These are phyloP conservation scores for Telfairia occidentalis DNA, from an alignment of 331 rosid genomes.

Conservation along the genomic window DNA sequence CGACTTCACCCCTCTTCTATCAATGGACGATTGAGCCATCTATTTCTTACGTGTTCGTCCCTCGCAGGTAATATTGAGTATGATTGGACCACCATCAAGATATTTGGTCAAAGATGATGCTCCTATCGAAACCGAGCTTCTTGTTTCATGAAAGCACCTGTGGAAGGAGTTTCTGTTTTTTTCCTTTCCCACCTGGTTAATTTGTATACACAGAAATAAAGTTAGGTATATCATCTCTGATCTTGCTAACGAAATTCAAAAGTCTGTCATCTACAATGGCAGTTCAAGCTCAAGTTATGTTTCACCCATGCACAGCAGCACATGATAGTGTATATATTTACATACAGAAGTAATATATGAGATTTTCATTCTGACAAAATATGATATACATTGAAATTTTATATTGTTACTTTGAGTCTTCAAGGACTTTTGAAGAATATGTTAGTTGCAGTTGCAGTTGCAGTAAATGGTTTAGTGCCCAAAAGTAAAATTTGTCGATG, in stretches of 20 bases:
- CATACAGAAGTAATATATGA: neutral
- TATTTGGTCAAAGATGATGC: constrained; percentile 9
- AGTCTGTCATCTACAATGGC: neutral
- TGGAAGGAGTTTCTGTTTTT: neutral
- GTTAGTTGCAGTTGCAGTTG: neutral
- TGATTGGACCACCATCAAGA: constrained; percentile 76
- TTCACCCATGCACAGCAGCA: neutral
- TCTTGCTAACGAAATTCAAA: neutral
- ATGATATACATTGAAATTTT: neutral
- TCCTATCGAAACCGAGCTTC: constrained; percentile 23
- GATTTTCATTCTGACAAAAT: neutral
- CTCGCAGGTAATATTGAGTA: constrained; percentile 61
- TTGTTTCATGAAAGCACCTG: constrained; percentile 22
- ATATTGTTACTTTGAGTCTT: neutral
- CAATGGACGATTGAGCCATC: neutral
- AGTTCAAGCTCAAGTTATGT: neutral
- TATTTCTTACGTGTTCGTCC: neutral
- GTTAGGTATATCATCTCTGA: neutral
- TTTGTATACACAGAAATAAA: neutral
- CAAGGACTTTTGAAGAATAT: neutral
- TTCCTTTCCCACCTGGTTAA: neutral
- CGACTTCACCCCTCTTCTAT: neutral
- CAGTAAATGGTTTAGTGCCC: too few species aligned
- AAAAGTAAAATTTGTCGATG: too few species aligned
- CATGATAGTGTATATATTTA: neutral